A percentile compares a stretch with the other conserved stretches of the same genome.
Conservation (phyloP, 371 early-diverging fungal species). For the Actinomucor elegans region DNA sequence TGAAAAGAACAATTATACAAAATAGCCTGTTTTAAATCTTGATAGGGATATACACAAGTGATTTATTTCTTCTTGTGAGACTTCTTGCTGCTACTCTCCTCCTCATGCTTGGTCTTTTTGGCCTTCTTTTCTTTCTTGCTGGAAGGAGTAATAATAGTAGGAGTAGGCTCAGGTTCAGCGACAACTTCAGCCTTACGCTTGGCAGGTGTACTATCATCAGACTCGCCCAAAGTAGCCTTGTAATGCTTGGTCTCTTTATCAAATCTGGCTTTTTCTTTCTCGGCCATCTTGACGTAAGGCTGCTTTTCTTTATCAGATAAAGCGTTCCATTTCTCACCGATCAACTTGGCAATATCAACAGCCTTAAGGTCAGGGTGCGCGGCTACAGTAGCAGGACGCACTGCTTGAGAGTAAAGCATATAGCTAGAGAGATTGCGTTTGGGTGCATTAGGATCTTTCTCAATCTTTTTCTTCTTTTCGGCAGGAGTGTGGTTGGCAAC, state of each 20-base stretch:
- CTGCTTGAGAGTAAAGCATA: slow-evolving; percentile 75
- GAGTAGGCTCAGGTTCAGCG: slow-evolving; percentile 2
- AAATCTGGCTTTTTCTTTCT: slow-evolving; percentile 18
- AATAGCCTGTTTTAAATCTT: not conserved
- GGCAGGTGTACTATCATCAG: not conserved
- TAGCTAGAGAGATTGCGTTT: slow-evolving; percentile 80
- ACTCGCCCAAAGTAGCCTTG: slow-evolving; percentile 5
- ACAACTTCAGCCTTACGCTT: slow-evolving; percentile 7
- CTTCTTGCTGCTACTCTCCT: not conserved
- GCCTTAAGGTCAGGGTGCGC: slow-evolving; percentile 64
- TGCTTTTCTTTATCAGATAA: slow-evolving; percentile 61
- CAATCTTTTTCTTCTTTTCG: slow-evolving; percentile 23
- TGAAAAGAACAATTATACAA: too few species aligned
- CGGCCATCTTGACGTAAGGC: slow-evolving; percentile 22
- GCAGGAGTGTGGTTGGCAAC: not conserved
- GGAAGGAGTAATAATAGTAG: too few species aligned
- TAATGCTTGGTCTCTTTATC: slow-evolving; percentile 10
- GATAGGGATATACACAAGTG: not conserved
- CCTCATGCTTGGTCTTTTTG: not conserved
- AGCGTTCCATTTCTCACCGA: slow-evolving; percentile 78
- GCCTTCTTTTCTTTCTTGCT: not conserved
- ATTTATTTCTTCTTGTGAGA: slow-evolving; percentile 15
- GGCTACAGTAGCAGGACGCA: slow-evolving; percentile 62
- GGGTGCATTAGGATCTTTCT: slow-evolving; percentile 74
- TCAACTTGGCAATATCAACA: slow-evolving; percentile 62